These are phyloP conservation scores for Medicago arabica DNA, from an alignment of 306 rosid genomes.

Conservation along the genomic window DNA sequence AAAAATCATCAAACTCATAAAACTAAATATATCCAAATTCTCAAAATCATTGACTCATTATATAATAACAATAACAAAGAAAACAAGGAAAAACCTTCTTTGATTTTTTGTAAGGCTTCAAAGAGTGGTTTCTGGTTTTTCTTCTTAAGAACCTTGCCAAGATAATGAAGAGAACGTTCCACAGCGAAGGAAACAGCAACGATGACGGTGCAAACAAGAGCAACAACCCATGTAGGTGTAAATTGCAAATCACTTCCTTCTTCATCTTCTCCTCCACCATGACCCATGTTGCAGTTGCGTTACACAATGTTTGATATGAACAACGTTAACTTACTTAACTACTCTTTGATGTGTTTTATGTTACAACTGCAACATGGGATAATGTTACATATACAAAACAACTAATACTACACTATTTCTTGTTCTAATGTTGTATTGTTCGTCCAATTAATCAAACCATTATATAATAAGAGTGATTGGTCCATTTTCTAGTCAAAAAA, in stretches of 20 bases:
- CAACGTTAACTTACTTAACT: neutral
- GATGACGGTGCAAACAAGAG: conserved; percentile 69
- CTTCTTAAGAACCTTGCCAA: conserved; percentile 59
- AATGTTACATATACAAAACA: too few relatives aligned
- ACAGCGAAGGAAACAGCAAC: conserved; percentile 64
- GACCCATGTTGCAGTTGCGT: neutral
- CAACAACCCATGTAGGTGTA: conserved; percentile 92
- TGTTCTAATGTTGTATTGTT: too few relatives aligned
- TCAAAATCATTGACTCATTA: neutral
- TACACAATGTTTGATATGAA: neutral
- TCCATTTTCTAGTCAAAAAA: too few relatives aligned
- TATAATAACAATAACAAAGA: too few relatives aligned
- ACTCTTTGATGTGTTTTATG: neutral
- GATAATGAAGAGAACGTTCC: conserved; percentile 67
- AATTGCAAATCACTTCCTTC: conserved; percentile 51
- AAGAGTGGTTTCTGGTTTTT: conserved; percentile 78
- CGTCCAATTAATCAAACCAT: too few relatives aligned
- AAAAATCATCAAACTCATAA: neutral
- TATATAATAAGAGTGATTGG: too few relatives aligned
- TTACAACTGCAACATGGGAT: neutral
- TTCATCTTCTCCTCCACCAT: conserved; percentile 51
- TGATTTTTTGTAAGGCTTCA: conserved; percentile 75
- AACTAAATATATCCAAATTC: neutral
- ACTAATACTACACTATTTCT: too few relatives aligned
- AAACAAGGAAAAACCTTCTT: conserved; percentile 59